Evolutionary conservation across 306 rosid species (phyloP), one percentile per base, ranked within the genome.

Genomic region (Medicago ruthenica): DNA sequence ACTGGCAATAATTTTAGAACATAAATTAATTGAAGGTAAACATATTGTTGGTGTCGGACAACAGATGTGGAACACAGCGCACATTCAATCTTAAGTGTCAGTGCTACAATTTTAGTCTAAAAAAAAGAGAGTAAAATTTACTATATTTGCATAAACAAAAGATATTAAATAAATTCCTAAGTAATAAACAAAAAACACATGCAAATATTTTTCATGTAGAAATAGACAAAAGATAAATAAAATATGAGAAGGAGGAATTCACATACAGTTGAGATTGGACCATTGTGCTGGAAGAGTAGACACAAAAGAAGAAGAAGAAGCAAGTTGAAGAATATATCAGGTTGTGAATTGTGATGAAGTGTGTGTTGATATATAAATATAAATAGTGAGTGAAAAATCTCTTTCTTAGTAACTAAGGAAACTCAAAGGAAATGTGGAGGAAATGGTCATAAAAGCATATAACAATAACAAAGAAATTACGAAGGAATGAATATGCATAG

Each of bases 201-300:
- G 14, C 3, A 11, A 0, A n/a, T 6, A 2, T 20, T 55, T 55
- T 20, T 17, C 54, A 77, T 13, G 44, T 21, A 39, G 0, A n/a
- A 48, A 21, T 14, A 27, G 6, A 10, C 0, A 14, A 65, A 61
- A 13, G 8, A 6, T 15, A 4, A 54, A 66, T 3, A 13, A n/a
- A n/a, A 27, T 3, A 27, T 27, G 31, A 27, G 31, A 21, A 45
- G 40, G 4, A 65, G n/a, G 11, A 59, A 8, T 2, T 57, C 14
- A 61, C 80, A 5, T 78, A 83, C 83, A 4, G 6, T 74, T 58
- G 37, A 65, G 74, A n/a, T 14, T 31, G 55, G 6, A 2, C 39
- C 83, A 80, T 80, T 73, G 57, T 73, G 70, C 1, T 6, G 12
- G 9, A 61, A 7, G 42, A 34, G 67, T 31, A 31, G 44, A 34